Conservation (phyloP, 345 rosid species). For the Citrus unshiu region DNA sequence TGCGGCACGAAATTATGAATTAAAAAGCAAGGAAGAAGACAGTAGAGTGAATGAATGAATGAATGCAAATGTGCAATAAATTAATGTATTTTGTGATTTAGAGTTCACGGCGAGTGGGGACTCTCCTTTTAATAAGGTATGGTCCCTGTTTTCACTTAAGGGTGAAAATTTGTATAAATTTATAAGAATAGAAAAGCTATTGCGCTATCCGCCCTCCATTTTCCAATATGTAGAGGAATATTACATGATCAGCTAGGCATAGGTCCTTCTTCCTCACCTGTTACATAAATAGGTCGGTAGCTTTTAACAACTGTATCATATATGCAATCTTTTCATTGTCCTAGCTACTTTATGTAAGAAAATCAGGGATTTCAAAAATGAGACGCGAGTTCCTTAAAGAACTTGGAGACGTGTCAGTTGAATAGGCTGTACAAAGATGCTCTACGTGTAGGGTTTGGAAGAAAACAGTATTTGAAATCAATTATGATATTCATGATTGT, state of each 20-base stretch:
- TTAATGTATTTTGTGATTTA: slow-evolving; percentile 14
- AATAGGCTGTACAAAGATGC: neutral
- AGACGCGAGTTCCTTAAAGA: neutral
- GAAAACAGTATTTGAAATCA: neutral
- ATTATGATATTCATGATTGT: neutral
- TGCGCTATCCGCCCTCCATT: neutral
- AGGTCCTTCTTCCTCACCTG: neutral
- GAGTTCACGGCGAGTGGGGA: slow-evolving; percentile 9
- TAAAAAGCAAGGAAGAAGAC: slow-evolving; percentile 11
- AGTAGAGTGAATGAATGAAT: slow-evolving; percentile 26
- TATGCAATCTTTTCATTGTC: neutral
- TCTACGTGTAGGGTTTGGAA: neutral
- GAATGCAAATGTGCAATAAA: slow-evolving; percentile 37
- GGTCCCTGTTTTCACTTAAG: neutral
- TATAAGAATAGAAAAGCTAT: no score
- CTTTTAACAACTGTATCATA: neutral
- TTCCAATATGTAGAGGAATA: neutral
- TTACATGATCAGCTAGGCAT: neutral
- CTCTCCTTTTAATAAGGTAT: slow-evolving; percentile 18
- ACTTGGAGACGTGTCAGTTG: neutral
- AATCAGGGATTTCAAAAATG: neutral
- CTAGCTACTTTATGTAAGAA: neutral
- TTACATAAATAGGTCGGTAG: neutral
- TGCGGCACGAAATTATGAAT: slow-evolving; percentile 19
- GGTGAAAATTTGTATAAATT: neutral